A percentile compares a stretch with the other conserved stretches of the same genome.
Conservation (phyloP, 768 basidiomycete genomes). For the Podaxis sp. region DNA sequence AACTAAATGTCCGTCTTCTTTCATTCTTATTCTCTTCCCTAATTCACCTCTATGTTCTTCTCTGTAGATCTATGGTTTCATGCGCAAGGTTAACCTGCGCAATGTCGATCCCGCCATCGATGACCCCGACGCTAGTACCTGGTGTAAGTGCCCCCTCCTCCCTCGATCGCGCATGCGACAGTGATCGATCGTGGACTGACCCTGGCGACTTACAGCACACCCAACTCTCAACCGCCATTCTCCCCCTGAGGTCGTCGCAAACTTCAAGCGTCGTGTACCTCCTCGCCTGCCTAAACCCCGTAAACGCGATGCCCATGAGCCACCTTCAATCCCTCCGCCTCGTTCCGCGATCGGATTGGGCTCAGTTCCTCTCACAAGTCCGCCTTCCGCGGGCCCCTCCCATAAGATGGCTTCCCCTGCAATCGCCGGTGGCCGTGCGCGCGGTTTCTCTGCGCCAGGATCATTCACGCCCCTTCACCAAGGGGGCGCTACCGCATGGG, state of each 20-base stretch:
- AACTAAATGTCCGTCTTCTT: conserved; percentile 79
- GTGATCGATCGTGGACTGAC: conserved; percentile 11
- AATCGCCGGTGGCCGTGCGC: conserved; percentile 51
- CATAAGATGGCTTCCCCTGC: conserved; percentile 36
- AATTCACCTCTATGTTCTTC: conserved; percentile 3
- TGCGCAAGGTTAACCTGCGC: conserved; percentile 95
- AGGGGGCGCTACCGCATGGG: conserved; percentile 56
- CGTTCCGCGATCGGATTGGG: conserved; percentile 75
- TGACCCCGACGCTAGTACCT: conserved; percentile 95
- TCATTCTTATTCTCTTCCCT: conserved; percentile 24
- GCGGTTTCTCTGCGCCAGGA: conserved; percentile 83
- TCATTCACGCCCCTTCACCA: conserved; percentile 74
- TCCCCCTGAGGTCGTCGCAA: conserved; percentile 84
- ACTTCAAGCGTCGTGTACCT: conserved; percentile 94
- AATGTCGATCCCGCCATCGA: conserved; percentile 94
- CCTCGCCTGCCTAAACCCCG: conserved; percentile 87
- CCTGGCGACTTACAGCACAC: conserved; percentile 54
- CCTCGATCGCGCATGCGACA: conserved; percentile 16
- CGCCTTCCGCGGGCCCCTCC: conserved; percentile 43
- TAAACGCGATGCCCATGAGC: conserved; percentile 73
- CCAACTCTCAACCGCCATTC: conserved; percentile 91
- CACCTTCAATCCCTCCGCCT: conserved; percentile 70
- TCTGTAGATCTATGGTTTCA: conserved; percentile 92
- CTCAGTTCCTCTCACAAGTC: conserved; percentile 62
- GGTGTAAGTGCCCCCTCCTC: conserved; percentile 64